A percentile compares a stretch with the other conserved stretches of the same genome.
phyloP scores from a whole-genome alignment of 2,329 filamentous ascomycete species.

The Colletotrichum magnum region DNA sequence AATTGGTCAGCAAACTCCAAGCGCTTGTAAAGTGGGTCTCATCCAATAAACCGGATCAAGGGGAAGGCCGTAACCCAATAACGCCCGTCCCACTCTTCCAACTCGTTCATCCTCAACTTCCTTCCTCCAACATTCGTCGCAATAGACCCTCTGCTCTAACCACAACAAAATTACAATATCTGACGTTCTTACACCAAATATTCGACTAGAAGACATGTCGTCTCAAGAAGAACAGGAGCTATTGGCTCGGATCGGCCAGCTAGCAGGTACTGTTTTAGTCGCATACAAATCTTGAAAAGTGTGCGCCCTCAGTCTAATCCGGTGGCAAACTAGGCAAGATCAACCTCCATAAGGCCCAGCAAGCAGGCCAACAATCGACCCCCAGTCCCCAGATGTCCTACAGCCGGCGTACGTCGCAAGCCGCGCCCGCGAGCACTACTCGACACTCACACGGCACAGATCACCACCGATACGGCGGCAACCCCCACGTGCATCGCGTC shows the following conservation, averaged over 20 bases:
- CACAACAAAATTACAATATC: background rate
- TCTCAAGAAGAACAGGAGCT: conserved; percentile 66
- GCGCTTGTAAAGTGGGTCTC: conserved; percentile 4
- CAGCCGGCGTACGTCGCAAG: conserved; percentile 53
- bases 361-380: conserved; percentile 56
- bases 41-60: conserved; percentile 6
- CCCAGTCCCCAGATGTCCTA: conserved; percentile 47
- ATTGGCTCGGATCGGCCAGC: conserved; percentile 66
- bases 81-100: conserved; percentile 2
- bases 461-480: conserved; percentile 51
- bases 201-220: conserved; percentile 9
- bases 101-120: conserved; percentile 3
- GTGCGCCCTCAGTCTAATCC: conserved; percentile 3
- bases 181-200: background rate
- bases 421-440: background rate
- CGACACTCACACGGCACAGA: conserved; percentile 44
- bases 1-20: conserved; percentile 28
- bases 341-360: conserved; percentile 81
- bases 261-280: conserved; percentile 58
- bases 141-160: conserved; percentile 7
- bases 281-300: conserved; percentile 24
- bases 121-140: conserved; percentile 6
- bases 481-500: conserved; percentile 41
- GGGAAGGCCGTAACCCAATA: conserved; percentile 25
- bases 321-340: conserved; percentile 74